A percentile compares a stretch with the other conserved stretches of the same genome.
These are phyloP conservation scores for Ballota nigra DNA, from an alignment of 257 asterid species.

Conservation along the genomic window DNA sequence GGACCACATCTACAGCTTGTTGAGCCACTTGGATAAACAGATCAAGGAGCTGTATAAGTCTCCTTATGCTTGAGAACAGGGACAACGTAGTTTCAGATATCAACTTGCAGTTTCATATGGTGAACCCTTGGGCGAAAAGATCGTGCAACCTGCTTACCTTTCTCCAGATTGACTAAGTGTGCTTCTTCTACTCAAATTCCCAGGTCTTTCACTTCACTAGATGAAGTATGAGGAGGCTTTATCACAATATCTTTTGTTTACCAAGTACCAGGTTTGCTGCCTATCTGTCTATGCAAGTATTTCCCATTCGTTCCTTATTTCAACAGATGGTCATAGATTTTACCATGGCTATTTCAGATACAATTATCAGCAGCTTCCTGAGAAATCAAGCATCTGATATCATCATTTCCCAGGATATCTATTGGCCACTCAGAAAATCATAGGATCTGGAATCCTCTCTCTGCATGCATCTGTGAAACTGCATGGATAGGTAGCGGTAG, in stretches of 20 bases:
- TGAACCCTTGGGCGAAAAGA: slow-evolving; percentile 4
- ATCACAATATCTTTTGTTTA: not conserved
- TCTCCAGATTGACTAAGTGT: not conserved
- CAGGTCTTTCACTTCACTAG: too few species aligned
- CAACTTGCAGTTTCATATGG: not conserved
- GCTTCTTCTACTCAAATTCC: not conserved
- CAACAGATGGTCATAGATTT: not conserved
- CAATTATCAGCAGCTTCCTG: not conserved
- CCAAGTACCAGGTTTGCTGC: not conserved
- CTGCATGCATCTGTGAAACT: not conserved
- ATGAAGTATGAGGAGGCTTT: not conserved
- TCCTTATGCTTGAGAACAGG: slow-evolving; percentile 20
- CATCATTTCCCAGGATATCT: not conserved
- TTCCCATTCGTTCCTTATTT: not conserved
- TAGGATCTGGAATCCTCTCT: not conserved
- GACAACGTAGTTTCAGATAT: not conserved
- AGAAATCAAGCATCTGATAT: not conserved
- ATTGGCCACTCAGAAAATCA: not conserved
- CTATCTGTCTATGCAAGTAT: not conserved
- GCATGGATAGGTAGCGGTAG: not conserved
- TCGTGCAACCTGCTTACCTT: not conserved
- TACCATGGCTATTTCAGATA: not conserved
- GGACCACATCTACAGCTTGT: slow-evolving; percentile 39
- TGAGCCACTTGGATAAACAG: slow-evolving; percentile 55
- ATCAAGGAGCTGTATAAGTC: slow-evolving; percentile 46